Base-by-base conservation (phyloP, 768 basidiomycete species). In the Tulasnella sp. region DNA sequence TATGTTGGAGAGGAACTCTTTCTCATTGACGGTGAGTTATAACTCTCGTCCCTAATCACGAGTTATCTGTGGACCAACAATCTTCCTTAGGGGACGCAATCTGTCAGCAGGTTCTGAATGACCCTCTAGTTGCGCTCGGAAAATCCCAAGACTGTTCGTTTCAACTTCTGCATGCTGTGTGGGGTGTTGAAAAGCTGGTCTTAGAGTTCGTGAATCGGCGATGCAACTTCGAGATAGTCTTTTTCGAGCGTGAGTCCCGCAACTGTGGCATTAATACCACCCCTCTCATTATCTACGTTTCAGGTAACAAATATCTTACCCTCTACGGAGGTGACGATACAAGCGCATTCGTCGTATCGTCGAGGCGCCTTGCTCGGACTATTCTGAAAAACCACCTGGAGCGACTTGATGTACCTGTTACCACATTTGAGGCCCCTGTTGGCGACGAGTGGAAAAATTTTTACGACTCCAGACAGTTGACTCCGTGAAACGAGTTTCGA, bases 1-100 rank as follows among this genome's bases (percentile, higher is more conserved):
- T 93, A 92, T 83, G 92, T 90, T 34, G 92, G 92, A 1, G 87
- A 83, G 56, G 92, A 93, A 82, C 87, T 87, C 19, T 93, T 93
- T 82, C 82, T 92, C 58, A 85, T 93, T 79, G 91, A 92, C 83
- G 92, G 92, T 89, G 83, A 62, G 16, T 75, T 31, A 62, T 14
- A 4, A 38, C 62, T 40, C 42, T 21, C 71, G 68, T 39, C 62
- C 31, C 34, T n/a, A 46, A 56, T 34, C 68, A 80, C 48, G 12
- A 40, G 40, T 40, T 4, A 40, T 40, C 46, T 39, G 71, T 39
- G 39, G 40, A 40, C 40, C 40, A 40, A 40, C 14, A 34, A 34
- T 34, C n/a, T 34, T 27, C 52, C 3, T n/a, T 71, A 92, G 91
- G 92, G 2, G 89, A 93, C 83, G 89, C 92, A 0, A 83, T 93